Evolutionary conservation across 2,329 filamentous ascomycete species (phyloP).

Genomic region (Neodidymelliopsis sp.): DNA sequence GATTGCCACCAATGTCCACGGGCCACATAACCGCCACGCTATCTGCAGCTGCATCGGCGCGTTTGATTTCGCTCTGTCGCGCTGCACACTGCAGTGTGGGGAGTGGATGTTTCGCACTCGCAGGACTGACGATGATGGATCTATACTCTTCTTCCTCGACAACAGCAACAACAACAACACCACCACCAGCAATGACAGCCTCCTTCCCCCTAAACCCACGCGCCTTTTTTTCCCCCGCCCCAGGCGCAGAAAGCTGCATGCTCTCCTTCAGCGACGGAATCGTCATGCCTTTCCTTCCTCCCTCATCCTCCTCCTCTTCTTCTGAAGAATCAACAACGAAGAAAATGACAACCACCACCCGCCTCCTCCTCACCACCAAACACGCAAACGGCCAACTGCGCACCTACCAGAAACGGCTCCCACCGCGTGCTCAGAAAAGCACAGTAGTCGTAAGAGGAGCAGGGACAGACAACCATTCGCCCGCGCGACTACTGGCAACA

Average conservation of each 20-base stretch:
- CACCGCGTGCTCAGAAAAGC: too few species aligned
- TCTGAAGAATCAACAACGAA: too few species aligned
- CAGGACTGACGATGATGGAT: slow-evolving; percentile 57
- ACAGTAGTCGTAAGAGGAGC: slow-evolving; percentile 4
- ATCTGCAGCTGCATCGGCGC: slow-evolving; percentile 41
- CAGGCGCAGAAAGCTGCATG: slow-evolving; percentile 55
- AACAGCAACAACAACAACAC: slow-evolving; percentile 12
- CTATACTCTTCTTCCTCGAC: slow-evolving; percentile 49
- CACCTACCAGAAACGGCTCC: slow-evolving; percentile 55
- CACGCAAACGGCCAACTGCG: slow-evolving; percentile 54
- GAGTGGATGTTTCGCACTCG: slow-evolving; percentile 56
- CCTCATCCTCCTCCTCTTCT: too few species aligned
- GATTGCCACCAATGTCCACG: slow-evolving; percentile 49
- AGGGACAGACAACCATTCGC: slow-evolving; percentile 46
- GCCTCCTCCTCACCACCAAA: slow-evolving; percentile 50
- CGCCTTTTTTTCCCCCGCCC: slow-evolving; percentile 50
- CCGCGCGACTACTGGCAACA: slow-evolving; percentile 52
- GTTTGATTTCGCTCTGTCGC: slow-evolving; percentile 51
- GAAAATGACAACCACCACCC: too few species aligned
- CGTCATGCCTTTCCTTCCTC: slow-evolving; percentile 53
- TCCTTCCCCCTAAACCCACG: slow-evolving; percentile 58
- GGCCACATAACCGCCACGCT: slow-evolving; percentile 42
- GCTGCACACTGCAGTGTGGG: slow-evolving; percentile 51
- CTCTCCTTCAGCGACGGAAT: slow-evolving; percentile 58
- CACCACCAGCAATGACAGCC: slow-evolving; percentile 54